Evolutionary conservation across 345 rosid species (phyloP), one percentile per base, ranked within the genome.

Genomic region (Mallotus nudiflorus): DNA sequence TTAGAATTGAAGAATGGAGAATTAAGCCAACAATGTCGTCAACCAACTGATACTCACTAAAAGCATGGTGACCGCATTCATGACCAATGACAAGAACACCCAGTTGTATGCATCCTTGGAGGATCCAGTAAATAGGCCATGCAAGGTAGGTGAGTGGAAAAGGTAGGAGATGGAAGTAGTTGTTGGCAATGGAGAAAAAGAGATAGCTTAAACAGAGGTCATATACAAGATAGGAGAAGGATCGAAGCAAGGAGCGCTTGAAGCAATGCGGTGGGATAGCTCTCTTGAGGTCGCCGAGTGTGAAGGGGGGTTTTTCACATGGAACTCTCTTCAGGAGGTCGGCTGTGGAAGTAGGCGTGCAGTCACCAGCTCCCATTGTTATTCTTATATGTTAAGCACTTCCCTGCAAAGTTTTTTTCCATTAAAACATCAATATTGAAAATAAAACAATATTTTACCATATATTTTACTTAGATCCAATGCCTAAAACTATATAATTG

Each of bases 51-150:
- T 90, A 86, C 56, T 90, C 92, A 54, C 98, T 94, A 81, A 94
- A 91, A 57, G 98, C 96, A 29, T 94, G 96, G 80, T 94, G 98
- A 64, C 98, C 97, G 2, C 98, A 94, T 69, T 94, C 98, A 18
- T 94, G 98, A 4, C 93, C 96, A 51, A 94, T 73, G 55, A 94
- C 96, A 97, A 97, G 91, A 60, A 90, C 79, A 14, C 96, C 95
- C 1, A 96, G 90, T 20, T 84, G 78, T 67, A 91, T 70, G 68
- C 86, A 84, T 64, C 98, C 98, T 66, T 91, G 97, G 35, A 86
- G 18, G n/a, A 75, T 83, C 93, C 98, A 86, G 74, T 94, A 94
- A 66, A 87, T 59, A 0, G 88, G 86, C 98, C 98, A 94, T 8
- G 96, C 96, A 18, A 88, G 14, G 65, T 74, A 87, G 16, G 87